Percentiles rank a stretch among this genome's conserved stretches.
Evolutionary conservation across 1,139 yeast species (phyloP).

Genomic region (Pneumocystis murina): DNA sequence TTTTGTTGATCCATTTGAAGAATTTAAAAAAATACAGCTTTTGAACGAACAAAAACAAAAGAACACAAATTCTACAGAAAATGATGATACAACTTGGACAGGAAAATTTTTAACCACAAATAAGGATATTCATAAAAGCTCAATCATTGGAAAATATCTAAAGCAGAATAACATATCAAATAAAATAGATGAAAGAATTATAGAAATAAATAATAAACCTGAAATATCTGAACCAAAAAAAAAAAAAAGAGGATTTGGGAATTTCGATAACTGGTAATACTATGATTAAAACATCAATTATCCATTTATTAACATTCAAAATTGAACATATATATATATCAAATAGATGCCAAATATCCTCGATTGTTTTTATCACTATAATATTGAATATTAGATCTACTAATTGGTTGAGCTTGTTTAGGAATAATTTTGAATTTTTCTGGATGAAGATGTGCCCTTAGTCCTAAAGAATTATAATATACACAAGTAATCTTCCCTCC

Average conservation of each 20-base stretch:
- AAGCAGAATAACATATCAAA: background rate
- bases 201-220: background rate
- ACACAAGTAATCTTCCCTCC: slow-evolving; percentile 65
- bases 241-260: slow-evolving; percentile 7
- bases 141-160: slow-evolving; percentile 19
- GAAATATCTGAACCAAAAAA: slow-evolving; percentile 1
- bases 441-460: slow-evolving; percentile 66
- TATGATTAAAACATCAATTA: background rate
- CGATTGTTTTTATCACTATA: background rate
- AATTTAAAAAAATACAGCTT: slow-evolving; percentile 27
- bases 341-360: background rate
- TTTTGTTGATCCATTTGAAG: slow-evolving; percentile 59
- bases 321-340: background rate
- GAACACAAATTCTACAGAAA: slow-evolving; percentile 10
- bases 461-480: slow-evolving; percentile 37
- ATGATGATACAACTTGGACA: slow-evolving; percentile 16
- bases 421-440: slow-evolving; percentile 61
- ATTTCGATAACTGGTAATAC: slow-evolving; percentile 5
- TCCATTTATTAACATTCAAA: background rate
- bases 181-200: background rate
- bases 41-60: slow-evolving; percentile 11
- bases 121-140: slow-evolving; percentile 5
- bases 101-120: slow-evolving; percentile 9
- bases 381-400: slow-evolving; percentile 48
- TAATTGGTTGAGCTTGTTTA: slow-evolving; percentile 71